Conservation (phyloP, 2,329 filamentous ascomycete species). For the Myotisia sp. region DNA sequence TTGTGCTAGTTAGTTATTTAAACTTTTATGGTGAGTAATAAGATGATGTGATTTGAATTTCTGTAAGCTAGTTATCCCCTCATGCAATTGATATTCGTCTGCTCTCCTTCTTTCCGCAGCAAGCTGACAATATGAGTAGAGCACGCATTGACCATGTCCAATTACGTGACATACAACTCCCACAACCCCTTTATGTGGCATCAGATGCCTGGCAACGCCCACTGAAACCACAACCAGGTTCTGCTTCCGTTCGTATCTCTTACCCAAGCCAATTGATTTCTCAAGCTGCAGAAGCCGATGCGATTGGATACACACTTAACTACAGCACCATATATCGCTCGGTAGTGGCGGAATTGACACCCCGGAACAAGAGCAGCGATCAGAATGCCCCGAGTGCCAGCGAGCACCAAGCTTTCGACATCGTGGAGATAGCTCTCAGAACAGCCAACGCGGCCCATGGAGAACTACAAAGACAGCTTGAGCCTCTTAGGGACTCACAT, state of each 20-base stretch:
- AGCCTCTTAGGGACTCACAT: not conserved
- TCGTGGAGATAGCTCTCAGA: not conserved
- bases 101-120: too few species aligned
- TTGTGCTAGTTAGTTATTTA: too few species aligned
- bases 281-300: slow-evolving; percentile 28
- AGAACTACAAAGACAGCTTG: slow-evolving; percentile 4
- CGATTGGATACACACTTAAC: slow-evolving; percentile 32
- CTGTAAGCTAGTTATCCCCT: too few species aligned
- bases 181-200: slow-evolving; percentile 28
- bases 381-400: not conserved
- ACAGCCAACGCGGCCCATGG: not conserved
- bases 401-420: too few species aligned
- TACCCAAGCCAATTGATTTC: slow-evolving; percentile 27
- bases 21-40: too few species aligned
- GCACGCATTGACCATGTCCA: slow-evolving; percentile 17
- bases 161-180: slow-evolving; percentile 31
- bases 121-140: too few species aligned
- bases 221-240: slow-evolving; percentile 33
- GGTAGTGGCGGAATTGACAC: slow-evolving; percentile 16
- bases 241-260: slow-evolving; percentile 29
- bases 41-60: too few species aligned
- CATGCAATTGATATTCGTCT: too few species aligned
- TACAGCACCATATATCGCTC: slow-evolving; percentile 35
- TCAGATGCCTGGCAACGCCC: slow-evolving; percentile 34
- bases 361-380: not conserved